Evolutionary conservation across 257 asterid genomes (phyloP), one percentile per base, ranked within the genome.

Genomic region (Asclepias syriaca): DNA sequence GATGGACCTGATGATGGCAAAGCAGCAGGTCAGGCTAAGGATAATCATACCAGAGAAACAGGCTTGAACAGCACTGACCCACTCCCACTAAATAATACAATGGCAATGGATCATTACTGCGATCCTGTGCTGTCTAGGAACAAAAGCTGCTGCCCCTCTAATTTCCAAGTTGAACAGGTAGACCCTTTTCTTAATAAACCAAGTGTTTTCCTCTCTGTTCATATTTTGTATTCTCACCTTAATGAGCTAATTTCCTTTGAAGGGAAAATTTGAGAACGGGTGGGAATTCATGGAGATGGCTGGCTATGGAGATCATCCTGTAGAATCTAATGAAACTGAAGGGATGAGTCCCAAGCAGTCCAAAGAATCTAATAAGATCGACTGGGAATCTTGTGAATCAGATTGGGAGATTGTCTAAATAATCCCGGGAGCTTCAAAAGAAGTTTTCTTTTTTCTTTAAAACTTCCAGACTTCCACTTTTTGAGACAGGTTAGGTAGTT

Each of bases 401-500:
- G 80, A 79, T n/a, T 79, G 83, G 83, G 80, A 66, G 78, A 68
- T 78, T 9, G 43, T 78, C 64, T 74, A 65, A 65, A 49, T 54
- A 34, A 1, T 64, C 7, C 68, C 15, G 3, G n/a, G 16, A 69
- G 46, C 71, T 53, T 59, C 71, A 50, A 37, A 19, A n/a, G 0
- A 37, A 51, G 69, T 57, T 34, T 37, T 27, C 0, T 6, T 54
- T 15, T 40, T 40, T 40, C 6, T 40, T 40, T 40, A 5, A 0
- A 6, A 40, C 49, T 63, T 63, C 46, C 4, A 5, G 66, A 68
- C 37, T 54, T 15, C 16, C 2, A 0, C 2, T 54, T 56, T 56
- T 77, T 21, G 4, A 14, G 70, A 71, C 37, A 55, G 27, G 45
- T 27, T 72, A 65, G 69, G 5, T 61, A n/a, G 10, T 21, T 45